Evolutionary conservation across 1,284 basidiomycete genomes (phyloP).

Genomic region (Moesziomyces globuligerus): DNA sequence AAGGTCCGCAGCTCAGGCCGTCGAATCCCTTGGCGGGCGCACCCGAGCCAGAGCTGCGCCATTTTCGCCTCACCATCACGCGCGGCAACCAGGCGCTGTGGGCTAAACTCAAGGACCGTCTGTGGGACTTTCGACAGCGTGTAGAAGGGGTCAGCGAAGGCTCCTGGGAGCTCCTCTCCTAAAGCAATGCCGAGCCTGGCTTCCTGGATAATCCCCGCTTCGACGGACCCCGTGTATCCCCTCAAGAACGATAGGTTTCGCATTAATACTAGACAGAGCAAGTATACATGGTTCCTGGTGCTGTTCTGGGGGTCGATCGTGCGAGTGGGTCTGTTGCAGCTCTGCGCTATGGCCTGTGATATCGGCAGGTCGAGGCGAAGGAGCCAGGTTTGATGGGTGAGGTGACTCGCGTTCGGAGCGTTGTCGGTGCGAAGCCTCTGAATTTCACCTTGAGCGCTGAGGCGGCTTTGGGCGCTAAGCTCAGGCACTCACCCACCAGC

Average conservation of each 20-base stretch:
- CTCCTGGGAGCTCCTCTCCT: constrained; percentile 41
- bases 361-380: too few species aligned
- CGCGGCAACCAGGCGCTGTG: constrained; percentile 54
- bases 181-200: too few species aligned
- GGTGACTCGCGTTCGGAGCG: not conserved
- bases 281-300: too few species aligned
- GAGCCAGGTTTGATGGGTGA: too few species aligned
- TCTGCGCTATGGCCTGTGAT: too few species aligned
- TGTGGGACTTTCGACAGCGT: constrained; percentile 59
- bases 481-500: not conserved
- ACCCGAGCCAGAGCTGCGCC: constrained; percentile 6
- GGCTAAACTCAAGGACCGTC: constrained; percentile 58
- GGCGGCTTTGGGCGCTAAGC: not conserved
- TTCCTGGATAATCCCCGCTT: too few species aligned
- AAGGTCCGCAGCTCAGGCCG: not conserved
- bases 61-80: constrained; percentile 42
- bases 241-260: too few species aligned
- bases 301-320: too few species aligned
- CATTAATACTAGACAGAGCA: too few species aligned
- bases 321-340: too few species aligned
- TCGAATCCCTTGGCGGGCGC: not conserved
- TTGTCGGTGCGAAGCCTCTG: not conserved
- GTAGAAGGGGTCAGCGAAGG: constrained; percentile 43
- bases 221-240: too few species aligned
- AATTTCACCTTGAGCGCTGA: not conserved